Percentiles rank a stretch among this genome's conserved stretches.
Conservation (phyloP, 768 basidiomycete species). For the Hericium alpestre region DNA sequence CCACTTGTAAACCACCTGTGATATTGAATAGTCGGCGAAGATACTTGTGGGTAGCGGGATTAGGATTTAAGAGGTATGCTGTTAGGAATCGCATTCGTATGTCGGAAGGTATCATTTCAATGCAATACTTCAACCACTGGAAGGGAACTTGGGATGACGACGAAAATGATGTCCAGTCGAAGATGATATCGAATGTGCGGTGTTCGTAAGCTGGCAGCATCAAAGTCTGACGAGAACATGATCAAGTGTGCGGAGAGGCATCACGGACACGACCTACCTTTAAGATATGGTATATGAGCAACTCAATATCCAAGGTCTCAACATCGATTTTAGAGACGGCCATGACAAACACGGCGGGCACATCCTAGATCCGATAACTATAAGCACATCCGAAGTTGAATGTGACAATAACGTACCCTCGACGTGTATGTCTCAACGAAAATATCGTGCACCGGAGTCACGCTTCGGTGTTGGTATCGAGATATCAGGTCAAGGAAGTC, state of each 20-base stretch:
- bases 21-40: conserved; percentile 70
- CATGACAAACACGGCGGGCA: conserved; percentile 46
- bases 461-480: conserved; percentile 49
- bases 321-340: conserved; percentile 64
- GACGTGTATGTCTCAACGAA: conserved; percentile 48
- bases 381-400: not conserved
- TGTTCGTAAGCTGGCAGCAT: conserved; percentile 35
- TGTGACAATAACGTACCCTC: conserved; percentile 25
- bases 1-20: conserved; percentile 30
- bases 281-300: conserved; percentile 69
- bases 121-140: conserved; percentile 71
- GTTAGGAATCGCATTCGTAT: conserved; percentile 50
- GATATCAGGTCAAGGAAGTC: conserved; percentile 61
- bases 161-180: conserved; percentile 76
- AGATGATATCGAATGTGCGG: conserved; percentile 55
- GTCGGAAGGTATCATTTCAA: conserved; percentile 64
- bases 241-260: not conserved
- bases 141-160: conserved; percentile 69
- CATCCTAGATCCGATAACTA: conserved; percentile 22
- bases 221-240: conserved; percentile 32
- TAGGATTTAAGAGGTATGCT: conserved; percentile 66
- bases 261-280: conserved; percentile 33
- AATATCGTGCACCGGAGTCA: conserved; percentile 51
- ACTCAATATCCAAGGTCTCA: conserved; percentile 68
- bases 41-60: conserved; percentile 59